These are phyloP conservation scores for Radiomyces spectabilis DNA, from an alignment of 192 early-diverging fungal genomes.

Conservation along the genomic window DNA sequence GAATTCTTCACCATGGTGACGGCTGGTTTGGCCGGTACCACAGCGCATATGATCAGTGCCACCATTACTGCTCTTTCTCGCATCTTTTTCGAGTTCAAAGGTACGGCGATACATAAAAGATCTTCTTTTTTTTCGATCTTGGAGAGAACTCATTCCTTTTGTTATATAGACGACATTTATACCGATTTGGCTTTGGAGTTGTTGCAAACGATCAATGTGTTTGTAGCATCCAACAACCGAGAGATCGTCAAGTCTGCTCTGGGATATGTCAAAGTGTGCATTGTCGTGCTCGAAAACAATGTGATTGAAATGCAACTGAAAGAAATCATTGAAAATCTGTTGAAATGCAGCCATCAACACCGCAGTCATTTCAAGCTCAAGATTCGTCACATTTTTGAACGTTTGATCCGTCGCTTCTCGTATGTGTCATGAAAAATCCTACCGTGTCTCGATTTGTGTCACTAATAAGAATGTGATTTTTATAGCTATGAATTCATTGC, in stretches of 20 bases:
- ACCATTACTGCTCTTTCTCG: conserved; percentile 77
- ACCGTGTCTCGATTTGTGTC: not conserved
- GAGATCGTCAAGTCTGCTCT: conserved; percentile 90
- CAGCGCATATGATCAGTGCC: conserved; percentile 88
- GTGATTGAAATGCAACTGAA: conserved; percentile 64
- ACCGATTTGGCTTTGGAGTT: conserved; percentile 61
- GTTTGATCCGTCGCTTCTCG: conserved; percentile 84
- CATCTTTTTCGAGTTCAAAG: conserved; percentile 89
- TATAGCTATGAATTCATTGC: conserved; percentile 66
- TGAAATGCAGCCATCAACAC: conserved; percentile 81
- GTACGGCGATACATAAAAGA: too few species aligned
- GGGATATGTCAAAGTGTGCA: conserved; percentile 90
- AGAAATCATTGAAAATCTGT: conserved; percentile 64
- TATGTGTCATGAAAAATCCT: not conserved
- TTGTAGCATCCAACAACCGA: conserved; percentile 73
- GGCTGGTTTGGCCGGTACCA: conserved; percentile 89
- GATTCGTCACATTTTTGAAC: conserved; percentile 88
- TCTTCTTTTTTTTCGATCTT: conserved; percentile 6
- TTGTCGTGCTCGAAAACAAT: conserved; percentile 68
- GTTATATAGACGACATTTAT: conserved; percentile 53
- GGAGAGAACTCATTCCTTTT: too few species aligned
- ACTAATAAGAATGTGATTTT: not conserved
- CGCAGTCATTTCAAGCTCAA: conserved; percentile 86
- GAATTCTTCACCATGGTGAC: conserved; percentile 93
- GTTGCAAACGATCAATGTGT: conserved; percentile 70